Base-by-base conservation (phyloP, 768 basidiomycete species). In the Phlegmacium glaucopus region DNA sequence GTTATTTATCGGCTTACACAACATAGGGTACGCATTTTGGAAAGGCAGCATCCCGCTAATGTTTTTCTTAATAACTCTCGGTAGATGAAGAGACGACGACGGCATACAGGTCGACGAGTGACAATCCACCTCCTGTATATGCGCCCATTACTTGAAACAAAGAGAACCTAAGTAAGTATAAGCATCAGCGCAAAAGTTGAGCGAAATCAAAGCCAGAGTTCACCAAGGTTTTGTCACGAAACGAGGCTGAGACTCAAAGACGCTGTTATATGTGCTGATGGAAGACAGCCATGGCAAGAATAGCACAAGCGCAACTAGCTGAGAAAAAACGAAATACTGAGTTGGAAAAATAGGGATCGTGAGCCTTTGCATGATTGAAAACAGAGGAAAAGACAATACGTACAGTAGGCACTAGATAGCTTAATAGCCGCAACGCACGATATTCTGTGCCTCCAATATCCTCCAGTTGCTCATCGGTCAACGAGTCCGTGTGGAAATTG, bases 361-460 rank as follows among this genome's bases (percentile, higher is more conserved):
- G 22, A 22, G 22, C 5, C 22, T 22, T 22, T 5, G 22, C 22
- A 22, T 22, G 22, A 7, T 17, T 10, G 35, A 16, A 22, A 15
- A 39, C 38, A 29, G 9, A 32, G 40, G 15, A 36, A 37, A 34
- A 4, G 43, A 35, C 25, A 18, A 4, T 22, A 63, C 73, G 44
- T 47, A 79, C 78, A 13, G 62, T 30, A 27, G 77, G 76, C 9
- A 79, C 71, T 9, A 79, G 52, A 56, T 72, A 79, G 49, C 72
- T 78, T 54, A 79, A 61, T 45, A 78, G 48, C 44, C 70, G 69
- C 54, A 90, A 62, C 3, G 86, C 83, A 3, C 80, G 65, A 61
- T 83, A 90, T 66, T 92, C 90, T 17, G 86, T 78, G 0, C 88
- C 88, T 3, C 88, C 87, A 13, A 92, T 64, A 52, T 82, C 74